A percentile compares a stretch with the other conserved stretches of the same genome.
phyloP scores from a whole-genome alignment of 2,329 filamentous ascomycete species.

The Westerdykella sp. region DNA sequence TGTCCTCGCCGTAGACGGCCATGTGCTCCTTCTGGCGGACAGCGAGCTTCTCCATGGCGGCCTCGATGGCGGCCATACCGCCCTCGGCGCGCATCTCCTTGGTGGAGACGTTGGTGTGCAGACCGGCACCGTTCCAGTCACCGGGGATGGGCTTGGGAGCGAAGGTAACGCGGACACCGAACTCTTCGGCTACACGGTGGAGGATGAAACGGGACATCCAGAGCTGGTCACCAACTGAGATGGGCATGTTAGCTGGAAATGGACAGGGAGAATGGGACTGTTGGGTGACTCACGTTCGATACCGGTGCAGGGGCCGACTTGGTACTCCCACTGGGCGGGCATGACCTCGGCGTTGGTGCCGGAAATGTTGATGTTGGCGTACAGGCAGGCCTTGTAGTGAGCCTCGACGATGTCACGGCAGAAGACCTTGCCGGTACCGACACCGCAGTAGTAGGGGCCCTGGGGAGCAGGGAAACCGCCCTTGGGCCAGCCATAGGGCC shows the following conservation, averaged over 20 bases:
- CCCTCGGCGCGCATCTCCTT: conserved; percentile 82
- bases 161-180: conserved; percentile 91
- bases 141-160: conserved; percentile 93
- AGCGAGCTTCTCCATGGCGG: conserved; percentile 56
- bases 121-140: conserved; percentile 94
- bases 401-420: conserved; percentile 97
- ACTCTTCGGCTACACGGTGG: conserved; percentile 89
- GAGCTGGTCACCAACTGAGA: conserved; percentile 83
- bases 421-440: conserved; percentile 93
- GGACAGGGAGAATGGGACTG: background rate
- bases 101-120: conserved; percentile 92
- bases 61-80: conserved; percentile 91
- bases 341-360: conserved; percentile 99
- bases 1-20: conserved; percentile 91
- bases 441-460: conserved; percentile 97
- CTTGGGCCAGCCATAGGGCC: conserved; percentile 88
- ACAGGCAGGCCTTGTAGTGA: conserved; percentile 86
- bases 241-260: conserved; percentile 9
- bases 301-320: conserved; percentile 82
- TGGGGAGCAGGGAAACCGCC: conserved; percentile 87
- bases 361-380: conserved; percentile 85
- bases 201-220: conserved; percentile 90
- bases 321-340: conserved; percentile 97
- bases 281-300: conserved; percentile 63
- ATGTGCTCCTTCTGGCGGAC: conserved; percentile 55